Percentiles rank a stretch among this genome's conserved stretches.
These are phyloP conservation scores for Neopestalotiopsis sp. DNA, from an alignment of 2,329 filamentous ascomycete species.

Conservation along the genomic window DNA sequence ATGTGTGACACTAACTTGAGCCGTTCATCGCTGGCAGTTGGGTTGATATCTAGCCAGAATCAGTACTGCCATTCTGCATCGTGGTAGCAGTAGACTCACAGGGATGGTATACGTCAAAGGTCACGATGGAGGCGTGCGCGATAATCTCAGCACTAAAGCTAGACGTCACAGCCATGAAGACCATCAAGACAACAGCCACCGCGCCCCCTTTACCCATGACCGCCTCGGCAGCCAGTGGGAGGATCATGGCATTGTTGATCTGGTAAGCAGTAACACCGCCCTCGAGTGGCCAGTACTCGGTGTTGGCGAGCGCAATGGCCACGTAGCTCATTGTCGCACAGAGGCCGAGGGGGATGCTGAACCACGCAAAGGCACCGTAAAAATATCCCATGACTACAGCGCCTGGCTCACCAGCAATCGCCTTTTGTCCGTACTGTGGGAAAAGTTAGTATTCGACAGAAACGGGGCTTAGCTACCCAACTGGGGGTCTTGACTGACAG, in stretches of 20 bases:
- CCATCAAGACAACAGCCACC: constrained; percentile 66
- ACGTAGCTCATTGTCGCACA: constrained; percentile 74
- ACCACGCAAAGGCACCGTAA: constrained; percentile 72
- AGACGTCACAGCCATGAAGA: constrained; percentile 76
- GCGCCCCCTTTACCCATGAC: constrained; percentile 71
- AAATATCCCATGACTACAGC: constrained; percentile 73
- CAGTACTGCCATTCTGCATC: not conserved
- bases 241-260: constrained; percentile 69
- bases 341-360: constrained; percentile 73
- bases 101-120: constrained; percentile 73
- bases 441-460: not conserved
- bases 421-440: constrained; percentile 70
- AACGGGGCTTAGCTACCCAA: no score
- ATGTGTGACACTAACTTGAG: constrained; percentile 72
- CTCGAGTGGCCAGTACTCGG: constrained; percentile 61
- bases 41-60: constrained; percentile 60
- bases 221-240: constrained; percentile 71
- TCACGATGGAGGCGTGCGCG: constrained; percentile 72
- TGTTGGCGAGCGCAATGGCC: constrained; percentile 65
- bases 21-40: constrained; percentile 64
- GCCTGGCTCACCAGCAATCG: constrained; percentile 71
- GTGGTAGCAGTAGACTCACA: constrained; percentile 34
- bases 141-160: constrained; percentile 73
- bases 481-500: constrained; percentile 28
- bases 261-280: constrained; percentile 63